These are phyloP conservation scores for Saposhnikovia divaricata DNA, from an alignment of 129 eudicot genomes.

Conservation along the genomic window DNA sequence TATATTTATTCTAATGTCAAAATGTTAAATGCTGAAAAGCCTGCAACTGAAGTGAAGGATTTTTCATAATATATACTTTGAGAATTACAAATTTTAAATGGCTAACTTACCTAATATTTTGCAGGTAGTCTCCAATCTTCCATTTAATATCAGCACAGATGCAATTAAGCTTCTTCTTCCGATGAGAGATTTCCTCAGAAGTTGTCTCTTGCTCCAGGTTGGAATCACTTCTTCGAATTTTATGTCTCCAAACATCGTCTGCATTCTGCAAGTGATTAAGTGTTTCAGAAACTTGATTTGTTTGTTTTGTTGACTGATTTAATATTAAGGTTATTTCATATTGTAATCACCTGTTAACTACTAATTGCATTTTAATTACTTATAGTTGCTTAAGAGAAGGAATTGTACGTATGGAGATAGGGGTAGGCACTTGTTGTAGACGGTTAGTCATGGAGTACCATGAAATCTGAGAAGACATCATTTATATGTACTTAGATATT, in stretches of 20 bases:
- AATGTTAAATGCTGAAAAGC: not conserved
- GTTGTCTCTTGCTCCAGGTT: constrained; percentile 91
- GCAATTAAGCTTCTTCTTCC: constrained; percentile 91
- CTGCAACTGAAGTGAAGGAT: not conserved
- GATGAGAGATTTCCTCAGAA: constrained; percentile 93
- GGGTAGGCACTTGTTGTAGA: not conserved
- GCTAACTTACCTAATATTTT: not conserved
- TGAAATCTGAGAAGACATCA: too few relatives aligned
- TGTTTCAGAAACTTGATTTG: not conserved
- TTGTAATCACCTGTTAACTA: not conserved
- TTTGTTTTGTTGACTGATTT: not conserved
- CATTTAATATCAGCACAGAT: constrained; percentile 88
- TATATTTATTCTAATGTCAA: not conserved
- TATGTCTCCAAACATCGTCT: not conserved
- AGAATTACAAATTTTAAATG: not conserved
- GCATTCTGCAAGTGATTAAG: not conserved
- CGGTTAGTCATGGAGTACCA: too few relatives aligned
- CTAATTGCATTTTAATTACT: not conserved
- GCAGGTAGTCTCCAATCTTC: constrained; percentile 93
- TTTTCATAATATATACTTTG: not conserved
- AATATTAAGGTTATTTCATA: not conserved
- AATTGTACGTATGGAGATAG: not conserved
- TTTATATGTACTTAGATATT: too few relatives aligned
- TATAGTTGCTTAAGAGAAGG: not conserved
- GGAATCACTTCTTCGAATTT: not conserved